Evolutionary conservation across 106 monocot genomes (phyloP).

Genomic region (Dioscorea alata): DNA sequence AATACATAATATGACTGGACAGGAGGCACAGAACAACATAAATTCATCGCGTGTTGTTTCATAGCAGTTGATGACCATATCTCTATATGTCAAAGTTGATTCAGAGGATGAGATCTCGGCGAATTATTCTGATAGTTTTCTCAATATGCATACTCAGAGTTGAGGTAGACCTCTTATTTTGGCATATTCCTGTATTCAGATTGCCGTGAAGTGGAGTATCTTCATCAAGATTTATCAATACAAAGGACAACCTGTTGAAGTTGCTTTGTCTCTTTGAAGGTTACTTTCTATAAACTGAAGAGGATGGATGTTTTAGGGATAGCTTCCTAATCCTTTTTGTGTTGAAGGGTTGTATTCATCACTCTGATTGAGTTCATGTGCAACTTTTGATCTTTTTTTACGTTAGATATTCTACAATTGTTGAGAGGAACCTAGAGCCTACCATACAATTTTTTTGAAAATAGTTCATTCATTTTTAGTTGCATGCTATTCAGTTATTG

Average conservation of each 20-base stretch:
- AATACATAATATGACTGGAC: constrained; percentile 97
- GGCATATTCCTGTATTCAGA: background rate
- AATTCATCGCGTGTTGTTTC: constrained; percentile 77
- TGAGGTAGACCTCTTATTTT: constrained; percentile 19
- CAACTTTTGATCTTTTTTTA: no score
- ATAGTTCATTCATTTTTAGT: no score
- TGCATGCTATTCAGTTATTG: no score
- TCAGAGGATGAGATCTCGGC: constrained; percentile 29
- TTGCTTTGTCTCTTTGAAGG: no score
- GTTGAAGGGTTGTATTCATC: background rate
- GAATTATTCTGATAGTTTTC: constrained; percentile 12
- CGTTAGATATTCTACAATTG: no score
- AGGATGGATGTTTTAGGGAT: no score
- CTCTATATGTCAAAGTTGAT: constrained; percentile 6
- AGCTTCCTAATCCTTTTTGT: background rate
- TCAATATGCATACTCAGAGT: constrained; percentile 8
- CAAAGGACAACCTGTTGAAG: background rate
- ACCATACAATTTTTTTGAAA: no score
- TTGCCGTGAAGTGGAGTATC: background rate
- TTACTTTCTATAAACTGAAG: background rate
- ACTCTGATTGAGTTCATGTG: no score
- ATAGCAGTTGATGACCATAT: constrained; percentile 66
- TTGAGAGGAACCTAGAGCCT: no score
- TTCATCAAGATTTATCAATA: background rate
- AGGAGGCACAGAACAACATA: constrained; percentile 80